Base-by-base conservation (phyloP, 805 yeast genomes). In the Saturnispora sekii region DNA sequence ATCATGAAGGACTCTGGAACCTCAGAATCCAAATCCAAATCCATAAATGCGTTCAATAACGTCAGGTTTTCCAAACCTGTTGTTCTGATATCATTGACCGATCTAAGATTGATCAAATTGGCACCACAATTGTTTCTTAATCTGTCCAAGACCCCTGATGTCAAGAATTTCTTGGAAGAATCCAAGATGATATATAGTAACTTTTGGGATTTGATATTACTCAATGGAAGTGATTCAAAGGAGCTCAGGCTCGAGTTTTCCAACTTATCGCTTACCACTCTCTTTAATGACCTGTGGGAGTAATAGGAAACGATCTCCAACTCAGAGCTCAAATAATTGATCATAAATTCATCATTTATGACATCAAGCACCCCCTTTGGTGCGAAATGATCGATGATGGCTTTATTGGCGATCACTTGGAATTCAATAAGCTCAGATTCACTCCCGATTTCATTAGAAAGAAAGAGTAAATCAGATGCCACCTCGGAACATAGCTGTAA, bases 51-150 rank as follows among this genome's bases (percentile, higher is more conserved):
- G 39, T 66, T 69, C 34, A 81, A 61, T 3, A 79, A 51, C 1
- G 77, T 63, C 4, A 83, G 47, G 58, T 72, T 69, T 12, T 58
- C 60, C 32, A 76, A 57, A 0, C 82, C 82, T 2, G 57, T 57
- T 2, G 54, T 39, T 7, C 69, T 42, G 10, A 79, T 67, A 30
- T 72, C 72, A 0, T 60, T 42, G 2, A 69, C 53, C 1, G 48
- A 38, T 41, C 67, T 68, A 2, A 73, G 62, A 1, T 87, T 85
- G 38, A 82, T 64, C 16, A 83, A 57, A 52, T 81, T 87, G 1
- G 89, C 76, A 11, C 79, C 78, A n/a, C 75, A 64, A 45, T 69
- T 68, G 50, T 79, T 82, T 51, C 88, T 70, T 9, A 75, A 51
- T 47, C 79, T 69, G 14, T 73, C 79, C 31, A 75, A 66, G 32